phyloP scores from a whole-genome alignment of 2,329 filamentous ascomycete species.

The Hymenoscyphus occultus region DNA sequence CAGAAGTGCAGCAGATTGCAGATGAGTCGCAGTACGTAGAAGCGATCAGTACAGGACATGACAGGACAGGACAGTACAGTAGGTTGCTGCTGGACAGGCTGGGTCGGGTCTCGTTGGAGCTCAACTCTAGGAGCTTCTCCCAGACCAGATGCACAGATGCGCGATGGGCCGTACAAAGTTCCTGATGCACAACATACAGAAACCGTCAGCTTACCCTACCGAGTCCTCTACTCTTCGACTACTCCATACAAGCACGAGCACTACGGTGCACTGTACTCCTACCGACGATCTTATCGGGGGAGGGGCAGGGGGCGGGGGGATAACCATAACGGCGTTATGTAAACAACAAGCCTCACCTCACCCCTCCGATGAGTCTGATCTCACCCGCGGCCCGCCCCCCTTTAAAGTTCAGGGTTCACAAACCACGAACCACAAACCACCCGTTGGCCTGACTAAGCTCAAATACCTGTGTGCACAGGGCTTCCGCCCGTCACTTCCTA shows the following conservation, averaged over 20 bases:
- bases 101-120: no score
- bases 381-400: no score
- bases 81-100: no score
- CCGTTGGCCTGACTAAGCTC: not conserved
- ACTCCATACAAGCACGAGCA: not conserved
- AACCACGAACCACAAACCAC: no score
- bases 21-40: not conserved
- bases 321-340: not conserved
- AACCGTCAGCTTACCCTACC: not conserved
- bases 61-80: not conserved
- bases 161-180: not conserved
- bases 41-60: not conserved
- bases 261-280: not conserved
- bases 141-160: no score
- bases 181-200: conserved; percentile 9
- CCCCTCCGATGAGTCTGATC: not conserved
- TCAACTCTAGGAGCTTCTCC: no score
- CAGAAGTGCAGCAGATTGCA: conserved; percentile 1
- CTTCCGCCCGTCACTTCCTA: not conserved
- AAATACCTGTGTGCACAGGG: not conserved
- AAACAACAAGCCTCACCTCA: not conserved
- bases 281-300: no score
- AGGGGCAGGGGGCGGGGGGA: not conserved
- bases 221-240: no score
- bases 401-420: no score